A percentile compares a stretch with the other conserved stretches of the same genome.
These are phyloP conservation scores for Fusarium chuoi DNA, from an alignment of 2,329 filamentous ascomycete genomes.

Conservation along the genomic window DNA sequence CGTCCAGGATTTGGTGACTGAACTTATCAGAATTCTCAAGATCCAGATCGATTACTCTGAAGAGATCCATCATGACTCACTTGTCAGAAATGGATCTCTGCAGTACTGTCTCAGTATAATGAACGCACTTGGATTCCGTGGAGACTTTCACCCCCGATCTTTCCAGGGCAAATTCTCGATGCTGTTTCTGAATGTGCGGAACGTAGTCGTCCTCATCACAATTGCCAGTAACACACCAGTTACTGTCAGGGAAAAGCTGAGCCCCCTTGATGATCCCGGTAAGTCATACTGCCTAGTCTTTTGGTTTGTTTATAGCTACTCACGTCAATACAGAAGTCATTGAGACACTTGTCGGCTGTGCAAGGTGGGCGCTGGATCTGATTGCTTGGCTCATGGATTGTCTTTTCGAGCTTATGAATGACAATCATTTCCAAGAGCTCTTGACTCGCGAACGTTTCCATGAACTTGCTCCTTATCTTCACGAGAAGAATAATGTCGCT, in stretches of 20 bases:
- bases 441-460: constrained; percentile 59
- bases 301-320: background rate
- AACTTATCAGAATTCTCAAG: constrained; percentile 75
- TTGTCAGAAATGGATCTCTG: constrained; percentile 78
- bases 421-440: constrained; percentile 61
- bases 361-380: constrained; percentile 82
- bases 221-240: constrained; percentile 69
- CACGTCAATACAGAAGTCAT: constrained; percentile 68
- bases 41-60: constrained; percentile 84
- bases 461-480: constrained; percentile 63
- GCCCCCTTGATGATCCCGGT: constrained; percentile 69
- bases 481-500: constrained; percentile 65
- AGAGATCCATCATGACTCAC: constrained; percentile 75
- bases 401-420: constrained; percentile 65
- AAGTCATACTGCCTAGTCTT: constrained; percentile 19
- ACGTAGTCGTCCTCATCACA: constrained; percentile 73
- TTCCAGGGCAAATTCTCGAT: constrained; percentile 80
- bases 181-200: constrained; percentile 78
- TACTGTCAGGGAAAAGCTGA: constrained; percentile 64
- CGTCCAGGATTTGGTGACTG: constrained; percentile 69
- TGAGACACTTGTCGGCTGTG: constrained; percentile 76
- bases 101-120: constrained; percentile 83
- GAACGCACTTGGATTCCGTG: constrained; percentile 78
- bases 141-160: constrained; percentile 68
- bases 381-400: constrained; percentile 70